Evolutionary conservation across 2,329 filamentous ascomycete genomes (phyloP).

Genomic region (Epichloe sp.): DNA sequence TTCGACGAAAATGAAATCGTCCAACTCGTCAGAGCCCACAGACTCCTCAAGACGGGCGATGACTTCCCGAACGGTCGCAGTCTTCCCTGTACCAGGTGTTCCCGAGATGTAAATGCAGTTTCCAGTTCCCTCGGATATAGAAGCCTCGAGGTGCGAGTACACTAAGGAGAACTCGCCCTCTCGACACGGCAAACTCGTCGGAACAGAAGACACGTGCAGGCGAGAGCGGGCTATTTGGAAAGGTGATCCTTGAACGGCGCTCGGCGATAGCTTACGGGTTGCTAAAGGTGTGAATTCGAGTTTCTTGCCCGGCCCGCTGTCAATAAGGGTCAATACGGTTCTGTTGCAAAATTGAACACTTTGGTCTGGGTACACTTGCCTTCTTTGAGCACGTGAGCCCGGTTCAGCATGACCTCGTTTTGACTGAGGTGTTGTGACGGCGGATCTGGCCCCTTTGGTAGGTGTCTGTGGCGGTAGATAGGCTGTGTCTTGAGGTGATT

Average conservation of each 20-base stretch:
- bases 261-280: constrained; percentile 68
- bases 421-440: constrained; percentile 19
- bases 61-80: constrained; percentile 91
- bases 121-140: constrained; percentile 84
- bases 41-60: constrained; percentile 79
- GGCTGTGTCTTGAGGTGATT: constrained; percentile 17
- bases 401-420: constrained; percentile 17
- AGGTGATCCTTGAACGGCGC: constrained; percentile 64
- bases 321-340: constrained; percentile 30
- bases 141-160: constrained; percentile 85
- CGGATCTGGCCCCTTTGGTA: constrained; percentile 19
- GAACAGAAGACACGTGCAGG: constrained; percentile 88
- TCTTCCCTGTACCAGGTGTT: constrained; percentile 96
- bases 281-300: constrained; percentile 94
- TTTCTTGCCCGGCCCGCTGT: constrained; percentile 45
- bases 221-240: constrained; percentile 83
- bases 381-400: constrained; percentile 19
- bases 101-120: constrained; percentile 98
- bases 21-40: constrained; percentile 78
- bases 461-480: constrained; percentile 25
- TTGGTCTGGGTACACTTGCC: constrained; percentile 8
- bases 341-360: not conserved
- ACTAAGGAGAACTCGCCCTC: constrained; percentile 86
- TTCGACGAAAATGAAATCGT: constrained; percentile 98
- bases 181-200: constrained; percentile 76